Evolutionary conservation across 345 rosid genomes (phyloP), one percentile per base, ranked within the genome.

Genomic region (Populus davidiana): DNA sequence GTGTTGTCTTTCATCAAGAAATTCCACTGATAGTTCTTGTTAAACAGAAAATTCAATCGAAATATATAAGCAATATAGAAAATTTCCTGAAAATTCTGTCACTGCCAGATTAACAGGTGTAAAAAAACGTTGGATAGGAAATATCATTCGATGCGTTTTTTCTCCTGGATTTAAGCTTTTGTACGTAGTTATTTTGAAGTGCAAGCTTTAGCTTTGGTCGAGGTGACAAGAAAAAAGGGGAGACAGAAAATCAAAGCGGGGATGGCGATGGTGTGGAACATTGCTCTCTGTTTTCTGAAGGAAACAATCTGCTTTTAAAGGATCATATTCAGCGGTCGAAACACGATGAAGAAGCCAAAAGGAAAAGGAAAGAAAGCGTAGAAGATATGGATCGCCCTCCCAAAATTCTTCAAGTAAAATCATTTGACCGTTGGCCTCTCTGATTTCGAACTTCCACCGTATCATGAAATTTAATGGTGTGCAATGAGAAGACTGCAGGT

Each of bases 181-280:
- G 14, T 4, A 23, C 64, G 27, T 59, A 10, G 27, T 59, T 33
- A 33, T 33, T 33, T 9, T 23, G 64, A 23, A 59, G 64, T 23
- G 64, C 64, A 59, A 23, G 3, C 14, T 59, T 59, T 23, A 59
- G 64, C 64, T 23, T 10, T 59, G 64, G 14, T 59, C n/a, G n/a
- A n/a, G 64, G 64, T 23, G n/a, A 1, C 64, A 59, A 59, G 64
- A n/a, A 59, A 59, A 20, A 59, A 52, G 18, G n/a, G 79, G 81
- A 33, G 79, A 71, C 81, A 78, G 54, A 49, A 82, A 75, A 82
- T 82, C 79, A 76, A 78, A 74, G 76, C 74, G 85, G 77, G 61
- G 36, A 29, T 14, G 29, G 44, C 3, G 61, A 31, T 31, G 62
- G 25, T 54, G 64, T 4, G 14, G 12, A 14, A 3, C 47, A 43